Evolutionary conservation across 495 filamentous ascomycete species (phyloP).

Genomic region (Filosporella fistucella): DNA sequence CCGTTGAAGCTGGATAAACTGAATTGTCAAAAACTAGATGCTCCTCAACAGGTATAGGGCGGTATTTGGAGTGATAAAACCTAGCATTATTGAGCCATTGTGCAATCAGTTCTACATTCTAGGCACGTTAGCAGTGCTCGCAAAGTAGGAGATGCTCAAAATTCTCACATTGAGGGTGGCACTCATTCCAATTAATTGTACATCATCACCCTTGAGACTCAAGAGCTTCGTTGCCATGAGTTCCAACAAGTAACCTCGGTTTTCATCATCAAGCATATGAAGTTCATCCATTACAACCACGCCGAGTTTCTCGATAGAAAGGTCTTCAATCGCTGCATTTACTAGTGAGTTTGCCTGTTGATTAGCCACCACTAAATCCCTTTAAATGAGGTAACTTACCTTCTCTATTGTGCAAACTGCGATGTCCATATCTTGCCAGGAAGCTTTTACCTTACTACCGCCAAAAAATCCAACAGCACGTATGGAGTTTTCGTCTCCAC

Average conservation of each 20-base stretch:
- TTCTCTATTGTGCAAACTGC: slow-evolving; percentile 83
- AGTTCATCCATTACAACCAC: slow-evolving; percentile 75
- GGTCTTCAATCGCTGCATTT: slow-evolving; percentile 71
- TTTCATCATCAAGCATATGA: slow-evolving; percentile 78
- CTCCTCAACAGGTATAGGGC: slow-evolving; percentile 71
- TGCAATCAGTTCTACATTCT: slow-evolving; percentile 68
- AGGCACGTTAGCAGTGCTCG: too few species aligned
- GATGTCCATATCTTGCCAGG: slow-evolving; percentile 75
- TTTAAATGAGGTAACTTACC: slow-evolving; percentile 40
- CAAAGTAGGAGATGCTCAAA: too few species aligned
- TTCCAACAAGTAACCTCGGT: slow-evolving; percentile 77
- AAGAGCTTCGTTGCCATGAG: slow-evolving; percentile 76
- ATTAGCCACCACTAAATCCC: slow-evolving; percentile 11
- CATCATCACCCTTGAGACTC: slow-evolving; percentile 58
- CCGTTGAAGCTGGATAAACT: slow-evolving; percentile 61
- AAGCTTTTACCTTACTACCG: slow-evolving; percentile 58
- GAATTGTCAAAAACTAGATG: slow-evolving; percentile 71
- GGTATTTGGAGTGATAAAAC: slow-evolving; percentile 69
- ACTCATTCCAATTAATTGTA: slow-evolving; percentile 78
- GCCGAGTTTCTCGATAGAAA: slow-evolving; percentile 57
- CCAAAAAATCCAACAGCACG: slow-evolving; percentile 73
- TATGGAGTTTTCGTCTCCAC: slow-evolving; percentile 43
- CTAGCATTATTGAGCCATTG: slow-evolving; percentile 64
- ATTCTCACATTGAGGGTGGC: slow-evolving; percentile 66
- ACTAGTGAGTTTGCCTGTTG: slow-evolving; percentile 72